Evolutionary conservation across 805 yeast species (phyloP).

Genomic region (Suhomyces sp.): DNA sequence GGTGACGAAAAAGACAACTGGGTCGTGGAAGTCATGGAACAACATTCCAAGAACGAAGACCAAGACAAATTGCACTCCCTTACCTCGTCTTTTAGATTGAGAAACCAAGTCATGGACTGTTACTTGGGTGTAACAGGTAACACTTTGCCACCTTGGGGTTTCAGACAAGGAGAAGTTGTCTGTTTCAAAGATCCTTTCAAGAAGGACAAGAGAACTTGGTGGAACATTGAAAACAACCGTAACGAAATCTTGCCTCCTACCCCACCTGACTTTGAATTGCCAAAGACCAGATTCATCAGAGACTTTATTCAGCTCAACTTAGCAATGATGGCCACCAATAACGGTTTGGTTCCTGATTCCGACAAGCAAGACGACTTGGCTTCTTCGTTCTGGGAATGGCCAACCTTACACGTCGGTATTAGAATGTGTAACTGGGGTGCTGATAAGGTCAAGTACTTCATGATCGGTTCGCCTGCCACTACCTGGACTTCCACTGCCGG

Average conservation of each 20-base stretch:
- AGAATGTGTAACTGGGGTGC: constrained; percentile 74
- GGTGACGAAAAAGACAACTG: constrained; percentile 80
- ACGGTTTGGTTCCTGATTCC: constrained; percentile 73
- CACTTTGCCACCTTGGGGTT: constrained; percentile 93
- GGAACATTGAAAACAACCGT: constrained; percentile 75
- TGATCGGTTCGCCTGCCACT: constrained; percentile 67
- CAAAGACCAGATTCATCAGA: constrained; percentile 72
- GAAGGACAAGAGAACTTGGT: constrained; percentile 84
- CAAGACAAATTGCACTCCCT: constrained; percentile 64
- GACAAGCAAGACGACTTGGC: constrained; percentile 73
- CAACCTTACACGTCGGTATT: constrained; percentile 70
- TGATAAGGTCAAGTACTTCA: constrained; percentile 56
- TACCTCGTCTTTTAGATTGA: constrained; percentile 77
- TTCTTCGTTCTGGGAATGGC: constrained; percentile 87
- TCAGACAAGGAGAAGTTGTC: constrained; percentile 93
- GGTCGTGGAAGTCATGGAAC: constrained; percentile 67
- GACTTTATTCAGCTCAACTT: constrained; percentile 73
- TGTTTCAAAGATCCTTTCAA: constrained; percentile 66
- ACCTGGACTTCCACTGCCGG: constrained; percentile 69
- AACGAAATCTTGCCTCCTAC: constrained; percentile 60
- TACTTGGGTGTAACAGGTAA: constrained; percentile 82
- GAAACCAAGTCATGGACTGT: constrained; percentile 67
- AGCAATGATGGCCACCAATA: constrained; percentile 87
- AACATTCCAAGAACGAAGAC: constrained; percentile 50
- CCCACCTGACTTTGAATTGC: constrained; percentile 59